Evolutionary conservation across 2,329 filamentous ascomycete species (phyloP), one percentile per base, ranked within the genome.

Genomic region (Penicillium sp.): DNA sequence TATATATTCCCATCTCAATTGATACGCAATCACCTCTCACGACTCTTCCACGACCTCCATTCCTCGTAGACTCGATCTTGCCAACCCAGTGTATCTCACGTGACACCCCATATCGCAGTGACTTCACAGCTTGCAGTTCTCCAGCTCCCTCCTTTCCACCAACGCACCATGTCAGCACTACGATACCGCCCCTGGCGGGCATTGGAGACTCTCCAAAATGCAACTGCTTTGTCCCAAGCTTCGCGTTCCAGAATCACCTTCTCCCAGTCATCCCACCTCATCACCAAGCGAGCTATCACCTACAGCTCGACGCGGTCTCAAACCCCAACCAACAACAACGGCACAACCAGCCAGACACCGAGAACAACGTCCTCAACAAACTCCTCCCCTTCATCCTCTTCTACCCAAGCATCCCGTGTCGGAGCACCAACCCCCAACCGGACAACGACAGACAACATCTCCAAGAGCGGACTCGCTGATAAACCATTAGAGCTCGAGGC

Each of bases 381-480:
- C 3, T 51, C 56, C 56, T 42, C 64, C n/a, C 56, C 62, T 24
- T 49, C 60, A 12, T 58, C 65, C 17, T 54, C 66, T 51, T 38
- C 68, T 4, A 53, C 56, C 1, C 60, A 58, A 24, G 49, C 68
- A 19, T 53, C 67, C 30, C 61, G 64, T 47, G 55, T 70, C 55
- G 54, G 72, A 37, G 53, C 64, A 22, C 58, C 71, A 58, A 73
- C 70, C 33, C 70, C 73, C 30, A 68, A 65, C 61, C 69, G 72
- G 53, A 61, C 72, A 42, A 75, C 75, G 55, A 75, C 76, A 35
- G 67, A 74, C 55, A 75, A 76, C 68, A 75, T 79, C 69, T 73
- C 72, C 60, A 75, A 79, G 63, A 77, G 73, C 53, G 78, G 78
- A 2, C 72, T 79, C 24, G 62, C 65, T 10, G 76, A 79, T 65